These are phyloP conservation scores for Bacidia rubella DNA, from an alignment of 495 filamentous ascomycete species.

Conservation along the genomic window DNA sequence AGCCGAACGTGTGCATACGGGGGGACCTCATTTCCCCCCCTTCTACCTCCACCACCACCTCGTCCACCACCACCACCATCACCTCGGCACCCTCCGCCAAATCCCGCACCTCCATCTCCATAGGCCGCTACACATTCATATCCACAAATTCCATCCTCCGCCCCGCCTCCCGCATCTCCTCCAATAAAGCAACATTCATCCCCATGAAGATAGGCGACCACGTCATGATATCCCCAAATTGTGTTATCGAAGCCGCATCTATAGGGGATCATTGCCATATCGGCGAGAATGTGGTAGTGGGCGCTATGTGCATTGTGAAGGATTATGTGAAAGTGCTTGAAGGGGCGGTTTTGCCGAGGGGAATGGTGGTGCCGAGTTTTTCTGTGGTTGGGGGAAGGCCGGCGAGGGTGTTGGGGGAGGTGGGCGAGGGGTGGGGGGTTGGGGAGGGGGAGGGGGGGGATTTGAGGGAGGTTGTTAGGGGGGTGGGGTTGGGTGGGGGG, in stretches of 20 bases:
- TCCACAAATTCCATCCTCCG: constrained; percentile 56
- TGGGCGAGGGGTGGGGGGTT: constrained; percentile 26
- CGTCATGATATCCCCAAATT: constrained; percentile 65
- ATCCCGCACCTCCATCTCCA: constrained; percentile 47
- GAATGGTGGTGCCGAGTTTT: constrained; percentile 86
- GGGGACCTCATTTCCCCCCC: constrained; percentile 65
- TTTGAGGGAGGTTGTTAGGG: neutral
- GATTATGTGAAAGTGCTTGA: constrained; percentile 78
- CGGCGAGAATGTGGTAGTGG: constrained; percentile 57
- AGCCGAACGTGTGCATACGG: constrained; percentile 79
- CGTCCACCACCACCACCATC: constrained; percentile 22
- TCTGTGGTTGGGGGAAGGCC: constrained; percentile 45
- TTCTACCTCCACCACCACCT: constrained; percentile 19
- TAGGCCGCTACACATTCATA: constrained; percentile 81
- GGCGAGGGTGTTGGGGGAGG: constrained; percentile 23
- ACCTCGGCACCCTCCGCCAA: constrained; percentile 14
- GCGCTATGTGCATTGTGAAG: constrained; percentile 79
- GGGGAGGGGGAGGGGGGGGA: constrained; percentile 18
- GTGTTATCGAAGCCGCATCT: constrained; percentile 63
- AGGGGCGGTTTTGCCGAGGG: constrained; percentile 63
- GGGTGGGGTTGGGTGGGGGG: neutral
- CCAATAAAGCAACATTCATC: constrained; percentile 47
- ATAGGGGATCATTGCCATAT: constrained; percentile 76
- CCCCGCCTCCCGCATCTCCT: constrained; percentile 61
- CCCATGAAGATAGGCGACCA: constrained; percentile 87